Conservation (phyloP, 495 filamentous ascomycete species). For the Aspergillus bridgeri region DNA sequence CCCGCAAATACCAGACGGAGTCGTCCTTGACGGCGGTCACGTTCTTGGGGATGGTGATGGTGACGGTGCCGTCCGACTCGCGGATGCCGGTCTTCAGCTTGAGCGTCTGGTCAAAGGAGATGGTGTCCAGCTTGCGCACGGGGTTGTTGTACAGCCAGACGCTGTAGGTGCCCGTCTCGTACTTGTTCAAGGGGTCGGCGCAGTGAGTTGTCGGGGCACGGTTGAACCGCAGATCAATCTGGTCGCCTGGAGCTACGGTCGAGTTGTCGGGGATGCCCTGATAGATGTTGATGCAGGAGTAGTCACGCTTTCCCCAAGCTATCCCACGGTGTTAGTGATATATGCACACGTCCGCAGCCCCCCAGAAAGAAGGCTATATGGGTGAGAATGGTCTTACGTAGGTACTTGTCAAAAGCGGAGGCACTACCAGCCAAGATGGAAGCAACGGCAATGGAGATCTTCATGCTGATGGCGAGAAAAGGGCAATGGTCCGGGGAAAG, state of each 20-base stretch:
- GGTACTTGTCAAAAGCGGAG: neutral
- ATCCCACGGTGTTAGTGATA: neutral
- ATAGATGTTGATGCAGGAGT: constrained; percentile 36
- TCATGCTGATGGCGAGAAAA: neutral
- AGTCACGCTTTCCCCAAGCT: constrained; percentile 43
- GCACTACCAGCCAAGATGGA: neutral
- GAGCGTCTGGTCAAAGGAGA: constrained; percentile 23
- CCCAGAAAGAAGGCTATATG: neutral
- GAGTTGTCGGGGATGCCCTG: constrained; percentile 37
- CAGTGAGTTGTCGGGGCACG: constrained; percentile 28
- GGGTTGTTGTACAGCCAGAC: constrained; percentile 42
- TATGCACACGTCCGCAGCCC: too few relatives aligned
- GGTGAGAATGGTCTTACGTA: neutral
- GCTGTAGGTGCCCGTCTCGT: constrained; percentile 24
- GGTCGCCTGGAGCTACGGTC: constrained; percentile 24
- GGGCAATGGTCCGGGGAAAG: neutral
- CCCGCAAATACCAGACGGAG: constrained; percentile 34
- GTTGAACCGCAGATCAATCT: constrained; percentile 31
- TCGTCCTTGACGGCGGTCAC: constrained; percentile 29
- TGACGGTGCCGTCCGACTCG: constrained; percentile 19
- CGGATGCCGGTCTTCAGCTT: constrained; percentile 23
- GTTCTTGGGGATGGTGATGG: constrained; percentile 28
- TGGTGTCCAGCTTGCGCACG: constrained; percentile 20
- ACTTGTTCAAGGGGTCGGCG: constrained; percentile 20
- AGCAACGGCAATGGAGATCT: neutral